Evolutionary conservation across 2,329 filamentous ascomycete genomes (phyloP).

Genomic region (Knoxdaviesia capensis): DNA sequence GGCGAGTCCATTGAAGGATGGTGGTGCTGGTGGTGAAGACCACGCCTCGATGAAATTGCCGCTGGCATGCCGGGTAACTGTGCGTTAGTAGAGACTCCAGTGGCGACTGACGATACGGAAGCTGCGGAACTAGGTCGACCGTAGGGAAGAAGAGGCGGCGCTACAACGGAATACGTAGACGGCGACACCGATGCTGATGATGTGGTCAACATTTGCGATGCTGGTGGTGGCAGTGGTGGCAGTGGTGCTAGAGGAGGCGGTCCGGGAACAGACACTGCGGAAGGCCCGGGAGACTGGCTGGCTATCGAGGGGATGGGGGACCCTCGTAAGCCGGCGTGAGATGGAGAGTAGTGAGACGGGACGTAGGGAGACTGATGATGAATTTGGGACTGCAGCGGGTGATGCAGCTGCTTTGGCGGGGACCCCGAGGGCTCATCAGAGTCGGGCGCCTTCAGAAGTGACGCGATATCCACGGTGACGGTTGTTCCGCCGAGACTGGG

Average conservation of each 20-base stretch:
- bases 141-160: too few species aligned
- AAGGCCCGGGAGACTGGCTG: too few species aligned
- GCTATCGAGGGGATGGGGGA: background rate
- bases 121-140: too few species aligned
- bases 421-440: conserved; percentile 47
- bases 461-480: conserved; percentile 88
- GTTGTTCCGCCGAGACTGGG: conserved; percentile 11
- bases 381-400: conserved; percentile 9
- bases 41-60: too few species aligned
- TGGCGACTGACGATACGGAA: too few species aligned
- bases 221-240: background rate
- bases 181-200: too few species aligned
- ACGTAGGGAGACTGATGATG: conserved; percentile 8
- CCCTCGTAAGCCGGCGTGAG: conserved; percentile 3
- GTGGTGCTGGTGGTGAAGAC: too few species aligned
- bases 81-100: too few species aligned
- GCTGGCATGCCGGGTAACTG: too few species aligned
- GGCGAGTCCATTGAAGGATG: conserved; percentile 16
- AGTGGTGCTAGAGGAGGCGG: conserved; percentile 5
- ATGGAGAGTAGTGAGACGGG: conserved; percentile 4
- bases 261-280: conserved; percentile 6
- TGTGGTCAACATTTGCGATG: too few species aligned
- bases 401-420: conserved; percentile 10
- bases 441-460: conserved; percentile 59
- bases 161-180: too few species aligned